A percentile compares a stretch with the other conserved stretches of the same genome.
These are phyloP conservation scores for Nicotiana sylvestris DNA, from an alignment of 257 asterid species.

Conservation along the genomic window DNA sequence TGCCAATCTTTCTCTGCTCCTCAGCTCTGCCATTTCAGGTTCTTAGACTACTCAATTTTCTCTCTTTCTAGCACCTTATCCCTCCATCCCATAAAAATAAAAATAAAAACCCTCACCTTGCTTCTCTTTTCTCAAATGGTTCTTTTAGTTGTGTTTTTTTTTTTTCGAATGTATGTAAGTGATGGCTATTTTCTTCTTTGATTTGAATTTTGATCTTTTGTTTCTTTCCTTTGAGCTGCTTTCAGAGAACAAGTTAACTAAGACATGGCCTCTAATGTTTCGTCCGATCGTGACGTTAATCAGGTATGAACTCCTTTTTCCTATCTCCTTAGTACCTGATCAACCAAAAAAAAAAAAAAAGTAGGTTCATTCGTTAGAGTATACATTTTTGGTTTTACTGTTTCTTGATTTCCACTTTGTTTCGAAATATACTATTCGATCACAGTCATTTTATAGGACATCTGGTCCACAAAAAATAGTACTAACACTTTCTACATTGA, in stretches of 20 bases:
- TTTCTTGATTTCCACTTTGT: too few relatives aligned
- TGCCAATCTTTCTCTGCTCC: neutral
- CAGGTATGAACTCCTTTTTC: neutral
- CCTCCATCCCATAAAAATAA: neutral
- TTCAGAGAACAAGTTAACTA: neutral
- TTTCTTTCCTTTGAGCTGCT: neutral
- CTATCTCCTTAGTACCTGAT: too few relatives aligned
- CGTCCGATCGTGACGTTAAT: neutral
- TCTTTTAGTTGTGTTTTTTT: too few relatives aligned
- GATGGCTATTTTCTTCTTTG: neutral
- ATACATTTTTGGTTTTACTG: too few relatives aligned
- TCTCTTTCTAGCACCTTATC: neutral
- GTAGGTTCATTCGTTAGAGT: too few relatives aligned
- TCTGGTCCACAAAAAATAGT: too few relatives aligned
- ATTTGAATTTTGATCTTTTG: neutral
- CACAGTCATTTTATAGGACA: too few relatives aligned
- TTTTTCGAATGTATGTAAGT: too few relatives aligned
- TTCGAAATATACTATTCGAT: too few relatives aligned
- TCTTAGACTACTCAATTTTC: too few relatives aligned
- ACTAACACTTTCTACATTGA: too few relatives aligned
- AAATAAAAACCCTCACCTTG: neutral
- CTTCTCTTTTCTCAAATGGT: neutral
- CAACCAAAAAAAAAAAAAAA: too few relatives aligned
- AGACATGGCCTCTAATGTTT: neutral
- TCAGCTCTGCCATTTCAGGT: neutral